These are phyloP conservation scores for Mortierella sp. DNA, from an alignment of 371 early-diverging fungal species.

Conservation along the genomic window DNA sequence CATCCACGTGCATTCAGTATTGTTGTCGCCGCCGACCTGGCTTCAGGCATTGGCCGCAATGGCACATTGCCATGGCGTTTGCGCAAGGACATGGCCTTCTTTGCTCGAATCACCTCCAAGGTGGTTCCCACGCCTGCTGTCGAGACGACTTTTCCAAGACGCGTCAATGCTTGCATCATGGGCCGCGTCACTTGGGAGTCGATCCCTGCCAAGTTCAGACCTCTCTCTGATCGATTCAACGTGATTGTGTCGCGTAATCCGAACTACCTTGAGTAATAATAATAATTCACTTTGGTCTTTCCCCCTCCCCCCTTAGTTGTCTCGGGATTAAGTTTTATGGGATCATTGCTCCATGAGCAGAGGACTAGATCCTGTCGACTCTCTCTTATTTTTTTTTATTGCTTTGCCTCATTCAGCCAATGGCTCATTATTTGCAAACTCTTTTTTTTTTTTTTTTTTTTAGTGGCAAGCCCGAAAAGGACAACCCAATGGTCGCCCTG, in stretches of 20 bases:
- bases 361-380: not conserved
- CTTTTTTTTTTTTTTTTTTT: conserved; percentile 15
- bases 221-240: conserved; percentile 80
- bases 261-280: conserved; percentile 59
- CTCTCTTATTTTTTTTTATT: conserved; percentile 3
- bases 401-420: too few relatives aligned
- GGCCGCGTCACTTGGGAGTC: conserved; percentile 92
- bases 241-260: conserved; percentile 82
- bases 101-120: conserved; percentile 74
- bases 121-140: conserved; percentile 33
- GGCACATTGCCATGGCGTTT: conserved; percentile 88
- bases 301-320: too few relatives aligned
- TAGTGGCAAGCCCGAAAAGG: conserved; percentile 39
- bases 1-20: conserved; percentile 57
- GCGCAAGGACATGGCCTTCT: conserved; percentile 86
- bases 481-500: conserved; percentile 44
- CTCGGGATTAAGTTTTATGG: too few relatives aligned
- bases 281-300: not conserved
- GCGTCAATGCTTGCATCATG: conserved; percentile 86
- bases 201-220: conserved; percentile 80
- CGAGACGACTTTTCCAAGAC: conserved; percentile 3
- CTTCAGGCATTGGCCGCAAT: conserved; percentile 81
- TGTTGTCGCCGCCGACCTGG: conserved; percentile 80
- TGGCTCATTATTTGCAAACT: not conserved
- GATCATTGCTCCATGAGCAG: too few relatives aligned